Evolutionary conservation across 1,284 basidiomycete genomes (phyloP).

Genomic region (Puccinia sorghi): DNA sequence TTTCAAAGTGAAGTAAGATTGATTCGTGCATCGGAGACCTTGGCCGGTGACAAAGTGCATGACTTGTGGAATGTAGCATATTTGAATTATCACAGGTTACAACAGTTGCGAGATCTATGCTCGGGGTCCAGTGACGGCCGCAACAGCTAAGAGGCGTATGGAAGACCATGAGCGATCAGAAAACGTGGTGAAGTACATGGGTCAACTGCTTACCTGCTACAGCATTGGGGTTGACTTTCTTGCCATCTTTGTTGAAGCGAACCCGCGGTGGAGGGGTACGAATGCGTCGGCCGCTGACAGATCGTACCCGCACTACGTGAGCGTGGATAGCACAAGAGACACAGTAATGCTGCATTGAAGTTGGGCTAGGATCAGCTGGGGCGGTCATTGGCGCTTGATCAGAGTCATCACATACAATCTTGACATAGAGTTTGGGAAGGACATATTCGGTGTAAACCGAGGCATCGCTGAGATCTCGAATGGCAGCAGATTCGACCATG

Average conservation of each 20-base stretch:
- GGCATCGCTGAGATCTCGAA: conserved; percentile 95
- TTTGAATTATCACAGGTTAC: not conserved
- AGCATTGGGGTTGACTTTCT: conserved; percentile 62
- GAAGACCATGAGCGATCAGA: not conserved
- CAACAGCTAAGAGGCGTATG: conserved; percentile 10
- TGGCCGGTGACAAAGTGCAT: not conserved
- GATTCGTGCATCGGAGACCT: not conserved
- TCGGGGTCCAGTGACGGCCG: conserved; percentile 39
- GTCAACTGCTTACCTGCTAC: conserved; percentile 27
- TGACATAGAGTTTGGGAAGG: conserved; percentile 98
- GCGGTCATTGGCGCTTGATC: not conserved
- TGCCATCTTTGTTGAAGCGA: conserved; percentile 91
- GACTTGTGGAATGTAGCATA: not conserved
- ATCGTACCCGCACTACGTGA: conserved; percentile 92
- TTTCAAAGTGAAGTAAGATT: not conserved
- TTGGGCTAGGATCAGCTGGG: not conserved
- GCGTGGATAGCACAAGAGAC: conserved; percentile 99
- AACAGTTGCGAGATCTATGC: not conserved
- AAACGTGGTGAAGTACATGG: no score
- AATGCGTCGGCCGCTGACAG: conserved; percentile 84
- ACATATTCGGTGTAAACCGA: conserved; percentile 94
- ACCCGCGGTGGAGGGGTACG: conserved; percentile 92
- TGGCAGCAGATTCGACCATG: conserved; percentile 98
- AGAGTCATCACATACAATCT: conserved; percentile 69
- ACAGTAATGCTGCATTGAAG: conserved; percentile 69